Evolutionary conservation across 805 yeast species (phyloP).

Genomic region (Sugiyamaella lignohabitans): DNA sequence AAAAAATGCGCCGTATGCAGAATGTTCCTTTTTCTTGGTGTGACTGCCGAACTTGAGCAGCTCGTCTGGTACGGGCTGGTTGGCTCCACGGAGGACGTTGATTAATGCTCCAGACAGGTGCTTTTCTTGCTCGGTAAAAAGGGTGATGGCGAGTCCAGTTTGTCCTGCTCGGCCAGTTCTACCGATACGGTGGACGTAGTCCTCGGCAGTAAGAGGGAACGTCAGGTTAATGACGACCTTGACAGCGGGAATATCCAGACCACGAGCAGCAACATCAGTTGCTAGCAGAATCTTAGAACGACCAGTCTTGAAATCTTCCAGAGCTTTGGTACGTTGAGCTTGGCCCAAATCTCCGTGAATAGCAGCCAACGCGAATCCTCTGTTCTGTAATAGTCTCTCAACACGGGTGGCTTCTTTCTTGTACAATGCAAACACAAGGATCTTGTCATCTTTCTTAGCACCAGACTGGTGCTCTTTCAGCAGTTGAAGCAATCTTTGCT

Average conservation of each 20-base stretch:
- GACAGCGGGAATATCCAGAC: slow-evolving; percentile 95
- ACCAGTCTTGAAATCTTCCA: slow-evolving; percentile 79
- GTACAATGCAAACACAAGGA: slow-evolving; percentile 87
- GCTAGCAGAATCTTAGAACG: slow-evolving; percentile 73
- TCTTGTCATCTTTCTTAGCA: slow-evolving; percentile 61
- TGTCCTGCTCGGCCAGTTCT: slow-evolving; percentile 98
- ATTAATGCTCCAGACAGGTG: slow-evolving; percentile 91
- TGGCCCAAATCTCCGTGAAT: slow-evolving; percentile 95
- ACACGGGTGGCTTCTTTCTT: slow-evolving; percentile 94
- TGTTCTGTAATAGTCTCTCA: slow-evolving; percentile 64
- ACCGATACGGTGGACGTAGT: slow-evolving; percentile 95
- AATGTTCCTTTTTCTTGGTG: slow-evolving; percentile 94
- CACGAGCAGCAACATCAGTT: slow-evolving; percentile 98
- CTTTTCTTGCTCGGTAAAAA: slow-evolving; percentile 94
- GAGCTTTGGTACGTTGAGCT: slow-evolving; percentile 82
- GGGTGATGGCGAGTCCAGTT: slow-evolving; percentile 88
- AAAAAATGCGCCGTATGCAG: slow-evolving; percentile 97
- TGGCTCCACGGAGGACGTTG: slow-evolving; percentile 88
- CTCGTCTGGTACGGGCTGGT: slow-evolving; percentile 93
- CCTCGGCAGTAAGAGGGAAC: slow-evolving; percentile 94
- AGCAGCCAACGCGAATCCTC: slow-evolving; percentile 80
- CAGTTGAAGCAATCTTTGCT: slow-evolving; percentile 62
- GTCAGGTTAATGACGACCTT: slow-evolving; percentile 91
- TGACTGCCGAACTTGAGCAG: slow-evolving; percentile 93
- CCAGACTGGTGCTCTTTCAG: slow-evolving; percentile 71